phyloP scores from a whole-genome alignment of 768 basidiomycete genomes.

The Fistulinella prunicolor region DNA sequence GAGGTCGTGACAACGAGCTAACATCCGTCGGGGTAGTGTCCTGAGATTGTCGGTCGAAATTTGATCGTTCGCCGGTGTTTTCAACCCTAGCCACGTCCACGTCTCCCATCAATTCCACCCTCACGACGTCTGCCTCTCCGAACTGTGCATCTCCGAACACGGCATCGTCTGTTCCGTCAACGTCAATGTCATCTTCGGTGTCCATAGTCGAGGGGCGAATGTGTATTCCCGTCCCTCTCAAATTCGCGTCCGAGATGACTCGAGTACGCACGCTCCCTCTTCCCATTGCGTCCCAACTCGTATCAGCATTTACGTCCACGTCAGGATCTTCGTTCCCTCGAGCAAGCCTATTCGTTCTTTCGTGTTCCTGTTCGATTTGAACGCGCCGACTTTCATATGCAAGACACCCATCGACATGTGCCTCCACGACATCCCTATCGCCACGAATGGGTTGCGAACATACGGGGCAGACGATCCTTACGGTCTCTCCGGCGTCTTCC shows the following conservation, averaged over 20 bases:
- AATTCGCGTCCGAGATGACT: slow-evolving; percentile 34
- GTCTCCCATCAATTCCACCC: slow-evolving; percentile 34
- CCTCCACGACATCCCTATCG: slow-evolving; percentile 70
- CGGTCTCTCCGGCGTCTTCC: no score
- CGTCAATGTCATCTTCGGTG: slow-evolving; percentile 76
- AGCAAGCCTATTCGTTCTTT: slow-evolving; percentile 24
- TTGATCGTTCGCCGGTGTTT: slow-evolving; percentile 9
- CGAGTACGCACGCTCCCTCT: slow-evolving; percentile 41
- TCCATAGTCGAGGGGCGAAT: slow-evolving; percentile 57
- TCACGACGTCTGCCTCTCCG: slow-evolving; percentile 65
- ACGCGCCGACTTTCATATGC: slow-evolving; percentile 48
- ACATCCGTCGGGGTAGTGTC: not conserved
- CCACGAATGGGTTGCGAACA: slow-evolving; percentile 57
- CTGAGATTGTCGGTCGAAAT: slow-evolving; percentile 38
- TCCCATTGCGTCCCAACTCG: slow-evolving; percentile 38
- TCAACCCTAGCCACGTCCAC: slow-evolving; percentile 14
- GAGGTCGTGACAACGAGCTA: not conserved
- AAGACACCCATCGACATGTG: slow-evolving; percentile 80
- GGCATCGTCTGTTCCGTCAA: slow-evolving; percentile 72
- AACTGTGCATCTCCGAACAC: slow-evolving; percentile 73
- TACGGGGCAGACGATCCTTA: slow-evolving; percentile 64
- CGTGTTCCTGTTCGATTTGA: slow-evolving; percentile 32
- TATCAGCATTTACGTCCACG: slow-evolving; percentile 32
- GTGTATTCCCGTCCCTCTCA: slow-evolving; percentile 66
- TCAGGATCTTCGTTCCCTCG: slow-evolving; percentile 36